A percentile compares a stretch with the other conserved stretches of the same genome.
These are phyloP conservation scores for Umbelopsis sp. DNA, from an alignment of 192 early-diverging fungal genomes.

Conservation along the genomic window DNA sequence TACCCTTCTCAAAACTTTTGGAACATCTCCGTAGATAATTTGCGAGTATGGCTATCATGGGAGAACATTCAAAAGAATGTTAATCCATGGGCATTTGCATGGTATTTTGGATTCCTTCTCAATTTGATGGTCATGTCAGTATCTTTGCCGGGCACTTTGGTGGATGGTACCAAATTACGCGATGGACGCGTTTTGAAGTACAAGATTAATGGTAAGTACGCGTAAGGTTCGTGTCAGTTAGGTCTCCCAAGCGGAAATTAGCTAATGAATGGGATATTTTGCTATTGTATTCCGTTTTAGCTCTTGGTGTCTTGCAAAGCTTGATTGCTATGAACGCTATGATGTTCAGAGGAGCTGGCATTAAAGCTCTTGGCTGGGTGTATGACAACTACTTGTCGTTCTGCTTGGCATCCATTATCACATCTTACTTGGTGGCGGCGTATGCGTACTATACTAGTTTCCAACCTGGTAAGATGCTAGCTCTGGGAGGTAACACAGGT, in stretches of 20 bases:
- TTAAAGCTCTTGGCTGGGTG: conserved; percentile 73
- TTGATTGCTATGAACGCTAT: conserved; percentile 52
- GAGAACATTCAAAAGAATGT: conserved; percentile 39
- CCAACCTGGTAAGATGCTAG: conserved; percentile 64
- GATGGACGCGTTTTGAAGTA: conserved; percentile 77
- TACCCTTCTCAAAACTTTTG: conserved; percentile 50
- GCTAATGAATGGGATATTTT: neutral
- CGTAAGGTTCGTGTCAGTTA: too few species aligned
- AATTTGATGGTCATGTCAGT: conserved; percentile 42
- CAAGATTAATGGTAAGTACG: conserved; percentile 73
- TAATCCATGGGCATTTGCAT: conserved; percentile 52
- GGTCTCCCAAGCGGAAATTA: too few species aligned
- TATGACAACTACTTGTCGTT: conserved; percentile 77
- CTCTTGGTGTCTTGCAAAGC: conserved; percentile 46
- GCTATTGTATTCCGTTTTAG: neutral
- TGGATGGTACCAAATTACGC: conserved; percentile 71
- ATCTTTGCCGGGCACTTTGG: conserved; percentile 65
- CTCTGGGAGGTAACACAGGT: conserved; percentile 86
- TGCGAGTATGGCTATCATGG: conserved; percentile 22
- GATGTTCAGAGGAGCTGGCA: conserved; percentile 54
- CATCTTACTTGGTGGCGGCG: conserved; percentile 63
- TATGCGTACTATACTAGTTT: conserved; percentile 79
- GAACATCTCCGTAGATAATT: conserved; percentile 18
- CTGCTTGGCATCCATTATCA: conserved; percentile 63
- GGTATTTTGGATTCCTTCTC: conserved; percentile 45